Base-by-base conservation (phyloP, 305 asterid species). In the Caryopteris hybrid region DNA sequence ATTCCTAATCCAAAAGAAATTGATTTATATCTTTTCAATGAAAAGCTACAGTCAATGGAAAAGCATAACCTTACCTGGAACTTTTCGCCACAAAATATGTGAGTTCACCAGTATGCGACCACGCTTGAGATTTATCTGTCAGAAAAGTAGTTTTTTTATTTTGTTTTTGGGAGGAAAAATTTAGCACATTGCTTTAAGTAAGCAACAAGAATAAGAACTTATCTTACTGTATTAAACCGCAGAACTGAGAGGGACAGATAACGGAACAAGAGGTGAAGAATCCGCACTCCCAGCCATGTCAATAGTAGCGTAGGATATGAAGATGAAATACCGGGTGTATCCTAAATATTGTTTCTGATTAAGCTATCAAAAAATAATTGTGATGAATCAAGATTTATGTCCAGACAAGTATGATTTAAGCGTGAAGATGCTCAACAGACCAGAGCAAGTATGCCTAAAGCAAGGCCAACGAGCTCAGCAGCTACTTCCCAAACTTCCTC, bases 401-500 rank as follows among this genome's bases (percentile, higher is more conserved):
- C 69, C 54, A 62, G 61, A 70, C 52, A 61, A 52, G 66, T 41
- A 25, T n/a, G 66, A 52, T 61, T 53, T 8, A 48, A 62, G 51
- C 72, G 31, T 16, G 17, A 20, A 63, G 48, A 71, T 45, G 42
- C 5, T 72, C 74, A 52, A 45, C 81, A 61, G 79, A 92, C 98
- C 90, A 92, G 85, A 72, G 84, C 88, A 70, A 86, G 77, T 76
- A 90, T 83, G 75, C 98, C 98, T 2, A 92, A 76, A 73, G 79
- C 84, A 72, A 93, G 98, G 63, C 98, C 98, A 71, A 93, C 82
- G 73, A 93, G 80, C 82, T 93, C 90, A 0, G 98, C 98, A 70
- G 90, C 83, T 36, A 93, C 98, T 86, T 93, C 98, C 98, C 98
- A 93, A 38, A 90, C 98, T 87, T 93, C 96, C 74, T 93, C 98